These are phyloP conservation scores for Crithidia brevicula DNA, from an alignment of 208 protist genomes.

Conservation along the genomic window DNA sequence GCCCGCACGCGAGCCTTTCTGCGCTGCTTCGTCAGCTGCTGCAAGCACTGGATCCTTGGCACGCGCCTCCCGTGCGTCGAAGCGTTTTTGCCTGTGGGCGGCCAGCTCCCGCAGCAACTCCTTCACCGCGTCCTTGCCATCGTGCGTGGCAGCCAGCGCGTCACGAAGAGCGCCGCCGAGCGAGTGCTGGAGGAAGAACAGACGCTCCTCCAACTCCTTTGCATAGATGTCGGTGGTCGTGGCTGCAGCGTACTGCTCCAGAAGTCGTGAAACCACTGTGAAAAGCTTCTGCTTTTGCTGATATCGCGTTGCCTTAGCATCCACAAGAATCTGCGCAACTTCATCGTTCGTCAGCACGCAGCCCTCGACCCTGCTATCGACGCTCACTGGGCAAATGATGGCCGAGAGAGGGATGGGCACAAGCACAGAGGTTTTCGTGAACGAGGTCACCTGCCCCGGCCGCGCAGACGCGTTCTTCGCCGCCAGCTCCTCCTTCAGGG, in stretches of 20 bases:
- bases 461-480: constrained; percentile 23
- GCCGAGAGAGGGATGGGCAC: constrained; percentile 53
- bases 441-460: constrained; percentile 58
- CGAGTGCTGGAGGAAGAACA: constrained; percentile 22
- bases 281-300: constrained; percentile 28
- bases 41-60: not conserved
- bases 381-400: constrained; percentile 55
- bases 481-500: constrained; percentile 63
- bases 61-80: constrained; percentile 2
- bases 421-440: constrained; percentile 59
- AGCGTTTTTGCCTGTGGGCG: not conserved
- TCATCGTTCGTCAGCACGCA: constrained; percentile 74
- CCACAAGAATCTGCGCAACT: constrained; percentile 40
- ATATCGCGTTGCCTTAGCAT: constrained; percentile 39
- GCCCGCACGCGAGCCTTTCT: not conserved
- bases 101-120: constrained; percentile 2
- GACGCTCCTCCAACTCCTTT: constrained; percentile 21
- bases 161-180: constrained; percentile 5
- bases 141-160: not conserved
- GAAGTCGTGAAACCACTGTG: constrained; percentile 2
- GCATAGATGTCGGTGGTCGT: constrained; percentile 2
- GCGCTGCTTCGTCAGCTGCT: not conserved
- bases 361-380: constrained; percentile 41
- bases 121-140: not conserved
- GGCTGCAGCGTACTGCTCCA: constrained; percentile 14